Evolutionary conservation across 352 stramenopile genomes (phyloP).

Genomic region (Pseudoperonospora humuli): DNA sequence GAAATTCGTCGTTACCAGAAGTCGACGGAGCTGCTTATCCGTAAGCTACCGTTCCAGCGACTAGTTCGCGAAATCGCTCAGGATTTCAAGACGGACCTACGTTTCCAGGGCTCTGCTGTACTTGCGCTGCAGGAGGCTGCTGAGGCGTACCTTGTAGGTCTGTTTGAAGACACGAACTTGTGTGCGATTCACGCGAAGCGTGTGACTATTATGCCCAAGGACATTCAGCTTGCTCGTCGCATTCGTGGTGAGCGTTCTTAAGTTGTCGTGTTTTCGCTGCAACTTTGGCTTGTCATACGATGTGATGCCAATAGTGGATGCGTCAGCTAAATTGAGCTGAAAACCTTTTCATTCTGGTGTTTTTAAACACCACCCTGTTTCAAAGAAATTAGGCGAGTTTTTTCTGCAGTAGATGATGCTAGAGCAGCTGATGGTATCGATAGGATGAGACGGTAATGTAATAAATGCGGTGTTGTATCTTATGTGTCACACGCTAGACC

Average conservation of each 20-base stretch:
- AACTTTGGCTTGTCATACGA: no score
- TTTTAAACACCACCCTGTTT: conserved; percentile 77
- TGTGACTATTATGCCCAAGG: conserved; percentile 93
- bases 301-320: no score
- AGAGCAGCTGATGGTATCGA: no score
- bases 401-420: no score
- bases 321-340: conserved; percentile 9
- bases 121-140: conserved; percentile 84
- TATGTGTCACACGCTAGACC: no score
- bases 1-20: conserved; percentile 97
- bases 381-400: conserved; percentile 26
- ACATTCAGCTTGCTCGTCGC: conserved; percentile 90
- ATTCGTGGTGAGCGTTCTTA: conserved; percentile 87
- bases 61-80: conserved; percentile 91
- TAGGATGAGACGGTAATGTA: no score
- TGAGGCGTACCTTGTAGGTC: conserved; percentile 75
- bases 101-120: conserved; percentile 84
- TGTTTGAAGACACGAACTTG: conserved; percentile 90
- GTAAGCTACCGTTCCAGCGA: conserved; percentile 94
- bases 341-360: conserved; percentile 50
- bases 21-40: conserved; percentile 93
- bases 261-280: conserved; percentile 19
- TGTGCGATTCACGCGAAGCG: conserved; percentile 91
- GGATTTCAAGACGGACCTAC: conserved; percentile 84
- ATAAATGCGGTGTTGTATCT: no score